Evolutionary conservation across 2,329 filamentous ascomycete species (phyloP), one percentile per base, ranked within the genome.

Genomic region (Diaporthe amygdali): DNA sequence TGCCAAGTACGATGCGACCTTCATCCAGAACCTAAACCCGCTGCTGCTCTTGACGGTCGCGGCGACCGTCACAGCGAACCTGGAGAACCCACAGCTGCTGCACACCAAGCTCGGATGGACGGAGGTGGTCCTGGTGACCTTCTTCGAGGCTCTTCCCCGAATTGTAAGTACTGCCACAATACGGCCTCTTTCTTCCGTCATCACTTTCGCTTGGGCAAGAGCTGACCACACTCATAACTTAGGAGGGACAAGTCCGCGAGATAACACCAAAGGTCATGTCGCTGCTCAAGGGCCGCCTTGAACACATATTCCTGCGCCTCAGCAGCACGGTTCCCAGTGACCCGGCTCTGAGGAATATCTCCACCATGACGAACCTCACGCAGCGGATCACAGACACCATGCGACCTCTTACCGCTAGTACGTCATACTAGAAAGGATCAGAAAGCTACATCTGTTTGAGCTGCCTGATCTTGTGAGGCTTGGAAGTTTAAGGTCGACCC

Each of bases 21-120:
- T 88, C 73, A 84, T 92, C 71, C 85, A 85, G 70, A 85, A 86
- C 39, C 79, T 93, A 64, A 89, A 89, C 59, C 88, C 90, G 22
- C 83, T 93, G 25, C 85, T 93, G 66, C 83, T 91, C 25, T 84
- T 93, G 56, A 91, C 91, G 1, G 87, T 92, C 47, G 90, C 90
- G 68, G 89, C 90, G 30, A 91, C 90, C 9, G 86, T 93, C 68
- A 88, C 89, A 44, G 85, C 89, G 76, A 85, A 90, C 52, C 81
- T 93, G 55, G 85, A 85, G 70, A 87, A 86, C 49, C 81, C 84
- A 14, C 82, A 85, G 55, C 39, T 71, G 32, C 80, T 91, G 66
- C 83, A 85, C 61, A 85, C 89, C 76, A 89, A 89, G 78, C 81
- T 92, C 67, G 82, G 82, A 27, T 90, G 90, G 88, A 84, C 91